These are phyloP conservation scores for Fusarium euwallaceae DNA, from an alignment of 2,329 filamentous ascomycete species.

Conservation along the genomic window DNA sequence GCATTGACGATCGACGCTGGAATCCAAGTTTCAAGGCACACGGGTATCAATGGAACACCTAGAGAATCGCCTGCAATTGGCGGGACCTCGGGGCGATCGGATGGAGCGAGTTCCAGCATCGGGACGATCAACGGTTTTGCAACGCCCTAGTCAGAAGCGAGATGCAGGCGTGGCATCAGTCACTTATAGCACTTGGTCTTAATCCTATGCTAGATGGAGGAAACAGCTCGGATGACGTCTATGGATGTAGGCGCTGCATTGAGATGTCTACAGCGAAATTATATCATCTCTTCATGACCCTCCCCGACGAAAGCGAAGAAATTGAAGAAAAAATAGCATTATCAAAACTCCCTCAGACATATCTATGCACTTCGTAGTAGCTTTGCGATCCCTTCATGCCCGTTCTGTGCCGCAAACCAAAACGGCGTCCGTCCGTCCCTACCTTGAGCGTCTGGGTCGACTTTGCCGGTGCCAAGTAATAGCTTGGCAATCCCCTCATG, in stretches of 20 bases:
- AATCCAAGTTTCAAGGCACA: not conserved
- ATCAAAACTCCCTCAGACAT: not conserved
- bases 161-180: not conserved
- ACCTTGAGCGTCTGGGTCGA: too few relatives aligned
- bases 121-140: slow-evolving; percentile 6
- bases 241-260: not conserved
- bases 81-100: slow-evolving; percentile 22
- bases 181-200: not conserved
- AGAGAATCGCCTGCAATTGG: slow-evolving; percentile 15
- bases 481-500: not conserved
- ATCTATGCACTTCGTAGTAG: not conserved
- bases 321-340: not conserved
- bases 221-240: not conserved
- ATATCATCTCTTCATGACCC: not conserved
- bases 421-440: too few relatives aligned
- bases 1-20: slow-evolving; percentile 30
- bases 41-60: too few relatives aligned
- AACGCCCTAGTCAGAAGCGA: not conserved
- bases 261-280: not conserved
- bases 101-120: slow-evolving; percentile 19
- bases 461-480: too few relatives aligned
- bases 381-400: accelerated
- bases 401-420: accelerated
- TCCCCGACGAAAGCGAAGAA: not conserved
- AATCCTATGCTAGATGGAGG: not conserved